phyloP scores from a whole-genome alignment of 768 basidiomycete genomes.

The Kwoniella shandongensis region DNA sequence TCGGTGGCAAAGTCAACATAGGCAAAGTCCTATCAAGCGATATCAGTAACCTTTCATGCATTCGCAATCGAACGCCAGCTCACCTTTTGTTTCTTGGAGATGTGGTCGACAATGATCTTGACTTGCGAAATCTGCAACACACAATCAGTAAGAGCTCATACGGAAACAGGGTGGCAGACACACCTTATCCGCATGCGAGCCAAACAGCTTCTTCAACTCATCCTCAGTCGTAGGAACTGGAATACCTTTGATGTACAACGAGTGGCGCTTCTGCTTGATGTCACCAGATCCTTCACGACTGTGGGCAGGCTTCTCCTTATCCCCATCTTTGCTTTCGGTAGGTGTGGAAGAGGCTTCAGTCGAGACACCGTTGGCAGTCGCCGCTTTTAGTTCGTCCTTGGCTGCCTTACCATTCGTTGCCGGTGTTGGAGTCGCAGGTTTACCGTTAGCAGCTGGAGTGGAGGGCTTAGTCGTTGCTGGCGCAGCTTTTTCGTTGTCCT shows the following conservation, averaged over 20 bases:
- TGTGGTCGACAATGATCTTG: constrained; percentile 41
- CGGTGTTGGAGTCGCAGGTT: constrained; percentile 9
- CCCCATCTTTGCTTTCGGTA: constrained; percentile 55
- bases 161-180: constrained; percentile 7
- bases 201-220: constrained; percentile 36
- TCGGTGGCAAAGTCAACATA: constrained; percentile 91
- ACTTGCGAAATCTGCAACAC: constrained; percentile 33
- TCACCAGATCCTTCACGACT: constrained; percentile 13
- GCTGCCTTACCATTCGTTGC: constrained; percentile 7
- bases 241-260: constrained; percentile 46
- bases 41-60: too few relatives aligned
- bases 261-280: constrained; percentile 28
- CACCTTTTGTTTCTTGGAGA: constrained; percentile 39
- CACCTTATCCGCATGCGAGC: constrained; percentile 30
- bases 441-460: constrained; percentile 8
- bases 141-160: constrained; percentile 55
- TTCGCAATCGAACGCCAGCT: constrained; percentile 8
- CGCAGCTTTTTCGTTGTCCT: neutral
- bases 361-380: constrained; percentile 51
- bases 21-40: constrained; percentile 59
- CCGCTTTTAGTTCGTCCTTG: constrained; percentile 14
- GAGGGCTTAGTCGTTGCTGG: constrained; percentile 4
- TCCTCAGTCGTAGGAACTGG: constrained; percentile 36
- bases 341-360: constrained; percentile 53
- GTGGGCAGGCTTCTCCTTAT: constrained; percentile 15